Base-by-base conservation (phyloP, 139 green algal genomes). In the Deuterostichococcus epilithicus region DNA sequence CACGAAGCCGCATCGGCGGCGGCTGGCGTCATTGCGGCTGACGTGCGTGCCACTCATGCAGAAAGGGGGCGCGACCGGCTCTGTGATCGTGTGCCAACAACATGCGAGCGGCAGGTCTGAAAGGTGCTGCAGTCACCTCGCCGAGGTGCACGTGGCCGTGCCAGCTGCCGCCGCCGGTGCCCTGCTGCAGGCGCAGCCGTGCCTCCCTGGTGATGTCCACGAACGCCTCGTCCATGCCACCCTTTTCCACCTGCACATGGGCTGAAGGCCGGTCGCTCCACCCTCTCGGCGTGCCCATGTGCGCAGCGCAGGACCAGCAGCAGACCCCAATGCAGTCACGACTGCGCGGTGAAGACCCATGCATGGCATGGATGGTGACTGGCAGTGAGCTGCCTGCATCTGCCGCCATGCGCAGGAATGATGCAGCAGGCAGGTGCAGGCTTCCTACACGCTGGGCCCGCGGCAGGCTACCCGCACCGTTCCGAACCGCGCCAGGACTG, bases 171-270 rank as follows among this genome's bases (percentile, higher is more conserved):
- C 59, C 69, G 36, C 37, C 71, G 70, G 44, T 35, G 28, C 76
- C 78, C 60, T 35, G 52, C 28, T 34, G 30, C 23, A 88, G 59
- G 65, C 81, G 79, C 28, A 36, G 5, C 33, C 73, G 44, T n/a
- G 84, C 81, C 75, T 86, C 84, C 60, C 84, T 63, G 1, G 86
- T 94, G 3, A 87, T 79, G 44, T 96, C 91, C 67, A 96, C 82
- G 22, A 85, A 89, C 18, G 83, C 75, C 72, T 97, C 92, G 74
- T 96, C 92, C 80, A 94, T 80, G 20, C 89, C 89, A n/a, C 86
- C 76, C 42, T 79, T 79, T 78, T 94, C 85, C 8, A 86, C 81
- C 52, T 63, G 52, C 42, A 52, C 10, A 52, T 52, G 42, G n/a
- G n/a, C n/a, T n/a, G n/a, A n/a, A n/a, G n/a, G n/a, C n/a, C n/a